Conservation (phyloP, 345 rosid species). For the Reutealis trisperma region DNA sequence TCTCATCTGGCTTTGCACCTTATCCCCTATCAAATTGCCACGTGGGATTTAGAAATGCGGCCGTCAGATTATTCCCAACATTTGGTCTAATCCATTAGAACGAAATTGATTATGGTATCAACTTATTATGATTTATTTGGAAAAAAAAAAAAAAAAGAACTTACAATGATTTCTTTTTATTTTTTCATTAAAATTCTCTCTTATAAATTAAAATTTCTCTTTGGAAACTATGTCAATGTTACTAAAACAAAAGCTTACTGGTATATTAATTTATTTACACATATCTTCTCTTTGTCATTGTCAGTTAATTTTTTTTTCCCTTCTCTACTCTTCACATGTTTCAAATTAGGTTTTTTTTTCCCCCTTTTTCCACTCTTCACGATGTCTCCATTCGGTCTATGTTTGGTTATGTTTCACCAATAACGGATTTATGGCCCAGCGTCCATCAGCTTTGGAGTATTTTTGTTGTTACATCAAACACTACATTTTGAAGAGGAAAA, state of each 20-base stretch:
- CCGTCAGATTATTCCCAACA: constrained; percentile 5
- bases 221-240: too few relatives aligned
- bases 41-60: background rate
- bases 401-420: background rate
- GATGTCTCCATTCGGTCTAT: background rate
- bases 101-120: background rate
- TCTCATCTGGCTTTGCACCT: constrained; percentile 5
- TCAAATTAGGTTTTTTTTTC: too few relatives aligned
- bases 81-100: background rate
- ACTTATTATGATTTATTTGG: too few relatives aligned
- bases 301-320: background rate
- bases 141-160: too few relatives aligned
- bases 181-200: background rate
- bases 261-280: too few relatives aligned
- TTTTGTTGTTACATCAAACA: background rate
- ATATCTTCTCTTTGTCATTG: background rate
- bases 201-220: too few relatives aligned
- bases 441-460: background rate
- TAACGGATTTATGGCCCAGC: background rate
- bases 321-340: too few relatives aligned
- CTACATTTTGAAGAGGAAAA: too few relatives aligned
- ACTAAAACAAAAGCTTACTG: too few relatives aligned
- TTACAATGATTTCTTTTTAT: too few relatives aligned
- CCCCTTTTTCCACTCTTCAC: background rate
- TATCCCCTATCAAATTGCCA: constrained; percentile 13